phyloP scores from a whole-genome alignment of 805 yeast genomes.

The Wickerhamiella galacta region DNA sequence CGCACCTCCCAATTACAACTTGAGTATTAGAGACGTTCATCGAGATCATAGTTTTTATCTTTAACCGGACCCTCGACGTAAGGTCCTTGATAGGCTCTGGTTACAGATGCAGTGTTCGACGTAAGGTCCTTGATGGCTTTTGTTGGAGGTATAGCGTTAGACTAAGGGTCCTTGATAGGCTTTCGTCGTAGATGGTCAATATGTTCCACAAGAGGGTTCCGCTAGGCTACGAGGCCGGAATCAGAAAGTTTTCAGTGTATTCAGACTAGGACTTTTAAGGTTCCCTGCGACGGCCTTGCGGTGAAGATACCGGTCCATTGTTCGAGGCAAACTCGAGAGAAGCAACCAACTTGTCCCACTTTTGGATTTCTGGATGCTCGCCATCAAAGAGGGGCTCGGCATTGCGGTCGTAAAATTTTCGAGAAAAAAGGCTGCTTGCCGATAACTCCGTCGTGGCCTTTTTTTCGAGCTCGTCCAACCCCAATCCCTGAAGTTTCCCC shows the following conservation, averaged over 20 bases:
- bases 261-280: too few relatives aligned
- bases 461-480: conserved; percentile 19
- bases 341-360: conserved; percentile 26
- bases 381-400: conserved; percentile 17
- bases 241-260: too few relatives aligned
- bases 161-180: too few relatives aligned
- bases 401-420: conserved; percentile 33
- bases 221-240: too few relatives aligned
- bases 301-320: too few relatives aligned
- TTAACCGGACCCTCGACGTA: background rate
- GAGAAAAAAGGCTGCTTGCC: conserved; percentile 40
- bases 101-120: background rate
- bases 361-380: conserved; percentile 26
- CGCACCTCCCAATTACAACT: background rate
- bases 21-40: background rate
- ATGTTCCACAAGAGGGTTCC: too few relatives aligned
- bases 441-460: conserved; percentile 32
- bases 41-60: background rate
- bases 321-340: too few relatives aligned
- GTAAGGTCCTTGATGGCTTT: background rate
- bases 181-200: too few relatives aligned
- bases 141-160: too few relatives aligned
- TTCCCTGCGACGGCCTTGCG: too few relatives aligned
- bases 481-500: conserved; percentile 33
- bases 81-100: too few relatives aligned